Evolutionary conservation across 2,329 filamentous ascomycete genomes (phyloP), one percentile per base, ranked within the genome.

Genomic region (Tothia fuscella): DNA sequence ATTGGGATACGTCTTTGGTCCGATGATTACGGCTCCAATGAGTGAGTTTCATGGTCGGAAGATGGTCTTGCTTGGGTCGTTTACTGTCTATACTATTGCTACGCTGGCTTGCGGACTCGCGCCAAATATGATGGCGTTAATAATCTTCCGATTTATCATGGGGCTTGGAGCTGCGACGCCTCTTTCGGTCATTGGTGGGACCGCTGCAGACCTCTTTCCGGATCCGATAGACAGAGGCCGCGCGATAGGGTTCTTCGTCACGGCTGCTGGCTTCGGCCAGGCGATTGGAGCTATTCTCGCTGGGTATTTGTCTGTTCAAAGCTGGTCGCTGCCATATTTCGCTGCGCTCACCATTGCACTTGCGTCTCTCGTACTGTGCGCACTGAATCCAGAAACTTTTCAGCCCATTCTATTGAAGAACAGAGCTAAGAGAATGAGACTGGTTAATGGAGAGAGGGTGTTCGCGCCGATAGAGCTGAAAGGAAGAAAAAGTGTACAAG

Each of bases 11-110:
- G 82, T 78, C 1, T 74, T 80, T 43, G 82, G 81, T 1, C 82
- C 82, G 2, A 72, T 75, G 0, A 65, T 87, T 16, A 83, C 79
- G 66, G 82, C 81, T 2, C 82, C 82, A 1, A 61, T 87, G 4
- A 83, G 78, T 2, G 83, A 89, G 61, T 65, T 82, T 28, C 74
- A 69, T 50, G 83, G 83, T 28, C 73, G 83, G 21, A 67, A 74
- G 26, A 56, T 81, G 16, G 83, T 87, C 55, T 78, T 78, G 44
- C 58, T 84, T 48, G 78, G 82, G 57, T 76, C 74, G 37, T 68
- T 82, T 44, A 75, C 71, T 4, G 68, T 75, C 35, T 81, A 76
- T 5, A 74, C 74, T 3, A 71, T 69, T 3, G 64, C 68, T 44
- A 58, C 57, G 0, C 45, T 66, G 0, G 64, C 63, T 3, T 53